Base-by-base conservation (phyloP, 805 yeast genomes). In the Candida montana region DNA sequence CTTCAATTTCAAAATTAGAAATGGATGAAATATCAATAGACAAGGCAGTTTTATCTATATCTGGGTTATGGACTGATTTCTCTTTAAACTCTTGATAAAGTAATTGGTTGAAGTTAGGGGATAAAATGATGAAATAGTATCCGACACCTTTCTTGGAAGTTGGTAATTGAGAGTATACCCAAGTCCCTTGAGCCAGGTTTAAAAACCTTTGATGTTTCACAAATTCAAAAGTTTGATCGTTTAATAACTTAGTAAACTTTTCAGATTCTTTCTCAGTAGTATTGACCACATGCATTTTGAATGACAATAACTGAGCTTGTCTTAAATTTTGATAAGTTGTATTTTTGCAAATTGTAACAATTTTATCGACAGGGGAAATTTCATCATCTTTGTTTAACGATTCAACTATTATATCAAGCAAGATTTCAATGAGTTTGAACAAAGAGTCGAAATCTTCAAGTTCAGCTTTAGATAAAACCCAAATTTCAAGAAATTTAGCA, bases 141-240 rank as follows among this genome's bases (percentile, higher is more conserved):
- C 5, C 10, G 7, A 27, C 30, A 16, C 27, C 26, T 3, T n/a
- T 31, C n/a, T 48, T 48, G 30, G 47, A 45, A 11, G 61, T 46
- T 17, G 83, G 88, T 39, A 71, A 65, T 29, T 79, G 82, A 2
- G 81, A 72, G 55, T 69, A 82, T 12, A 83, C 90, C 95, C 95
- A 87, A 2, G 84, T 74, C 2, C 95, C 95, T 53, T 74, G 79
- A 21, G 87, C 77, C 37, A 87, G 62, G 54, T 79, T 81, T 43
- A 83, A 61, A 35, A 82, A 77, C 52, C 91, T 71, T 63, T 84
- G 93, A 57, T 83, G 89, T 43, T 75, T 74, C 13, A 86, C 88
- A 57, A 83, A 84, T 30, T 79, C 81, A 43, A 71, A 64, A 0
- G 82, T 84, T 55, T 87, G 88, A 12, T 62, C 56, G 10, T 70